phyloP scores from a whole-genome alignment of 2,329 filamentous ascomycete species.

The Metarhizium sp. region DNA sequence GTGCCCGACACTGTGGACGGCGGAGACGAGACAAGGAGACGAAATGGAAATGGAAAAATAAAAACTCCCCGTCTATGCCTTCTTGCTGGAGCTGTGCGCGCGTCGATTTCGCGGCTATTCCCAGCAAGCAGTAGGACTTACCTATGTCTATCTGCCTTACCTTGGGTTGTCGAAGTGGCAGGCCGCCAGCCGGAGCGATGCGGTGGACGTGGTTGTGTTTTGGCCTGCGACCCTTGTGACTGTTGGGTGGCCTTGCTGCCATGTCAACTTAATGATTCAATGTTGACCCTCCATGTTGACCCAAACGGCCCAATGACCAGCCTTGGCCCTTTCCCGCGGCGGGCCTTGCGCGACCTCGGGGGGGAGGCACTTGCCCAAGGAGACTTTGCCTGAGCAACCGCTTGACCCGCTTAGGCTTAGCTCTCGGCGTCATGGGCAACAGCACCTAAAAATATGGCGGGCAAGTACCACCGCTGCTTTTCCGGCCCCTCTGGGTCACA shows the following conservation, averaged over 20 bases:
- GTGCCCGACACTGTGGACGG: neutral
- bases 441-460: neutral
- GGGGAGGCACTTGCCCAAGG: slow-evolving; percentile 11
- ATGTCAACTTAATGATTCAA: neutral
- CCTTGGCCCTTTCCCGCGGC: neutral
- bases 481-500: neutral
- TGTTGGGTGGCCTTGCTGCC: neutral
- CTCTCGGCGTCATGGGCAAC: slow-evolving; percentile 9
- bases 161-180: slow-evolving; percentile 5
- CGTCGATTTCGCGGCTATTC: neutral
- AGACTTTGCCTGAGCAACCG: neutral
- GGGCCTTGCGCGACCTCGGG: neutral
- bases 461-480: neutral
- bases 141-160: slow-evolving; percentile 11
- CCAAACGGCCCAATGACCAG: neutral
- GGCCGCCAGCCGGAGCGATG: slow-evolving; percentile 4
- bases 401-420: slow-evolving; percentile 13
- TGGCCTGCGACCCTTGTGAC: slow-evolving; percentile 14
- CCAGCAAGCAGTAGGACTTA: slow-evolving; percentile 9
- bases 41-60: neutral
- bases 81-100: slow-evolving; percentile 4
- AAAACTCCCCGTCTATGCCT: neutral
- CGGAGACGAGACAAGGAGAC: neutral
- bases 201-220: slow-evolving; percentile 12
- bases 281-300: neutral